Conservation (phyloP, 345 rosid species). For the Gossypium arboreum region DNA sequence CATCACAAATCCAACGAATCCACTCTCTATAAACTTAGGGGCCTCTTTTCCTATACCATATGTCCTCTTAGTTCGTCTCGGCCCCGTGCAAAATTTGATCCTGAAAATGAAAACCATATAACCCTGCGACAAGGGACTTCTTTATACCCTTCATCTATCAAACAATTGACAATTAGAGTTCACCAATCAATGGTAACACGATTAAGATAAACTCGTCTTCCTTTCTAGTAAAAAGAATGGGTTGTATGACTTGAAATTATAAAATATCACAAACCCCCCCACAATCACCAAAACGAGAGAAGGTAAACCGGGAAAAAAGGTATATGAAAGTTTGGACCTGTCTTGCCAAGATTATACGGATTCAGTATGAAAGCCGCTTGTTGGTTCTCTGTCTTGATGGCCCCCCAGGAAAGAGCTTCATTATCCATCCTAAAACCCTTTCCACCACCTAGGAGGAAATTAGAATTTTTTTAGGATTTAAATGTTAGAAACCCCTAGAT, state of each 20-base stretch:
- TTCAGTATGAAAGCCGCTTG: slow-evolving; percentile 62
- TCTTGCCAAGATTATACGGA: slow-evolving; percentile 12
- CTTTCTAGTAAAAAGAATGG: slow-evolving; percentile 33
- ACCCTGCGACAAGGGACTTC: slow-evolving; percentile 13
- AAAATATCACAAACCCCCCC: slow-evolving; percentile 34
- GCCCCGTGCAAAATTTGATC: slow-evolving; percentile 14
- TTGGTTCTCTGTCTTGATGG: slow-evolving; percentile 76
- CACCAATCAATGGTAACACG: slow-evolving; percentile 15
- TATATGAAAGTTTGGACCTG: not conserved
- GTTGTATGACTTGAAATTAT: slow-evolving; percentile 34
- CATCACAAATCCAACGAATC: not conserved
- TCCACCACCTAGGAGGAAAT: slow-evolving; percentile 70
- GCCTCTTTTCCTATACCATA: not conserved
- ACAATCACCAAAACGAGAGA: slow-evolving; percentile 19
- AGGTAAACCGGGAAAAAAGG: slow-evolving; percentile 1
- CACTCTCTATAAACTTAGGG: not conserved
- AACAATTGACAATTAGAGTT: slow-evolving; percentile 20
- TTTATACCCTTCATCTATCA: slow-evolving; percentile 22
- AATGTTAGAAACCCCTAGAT: not conserved
- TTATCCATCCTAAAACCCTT: slow-evolving; percentile 97
- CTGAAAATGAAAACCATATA: not conserved
- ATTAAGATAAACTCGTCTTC: slow-evolving; percentile 16
- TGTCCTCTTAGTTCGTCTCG: slow-evolving; percentile 2
- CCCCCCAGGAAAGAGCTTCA: slow-evolving; percentile 97
- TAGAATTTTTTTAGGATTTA: not conserved